Conservation (phyloP, 1,139 yeast genomes). For the Pichia sp. region DNA sequence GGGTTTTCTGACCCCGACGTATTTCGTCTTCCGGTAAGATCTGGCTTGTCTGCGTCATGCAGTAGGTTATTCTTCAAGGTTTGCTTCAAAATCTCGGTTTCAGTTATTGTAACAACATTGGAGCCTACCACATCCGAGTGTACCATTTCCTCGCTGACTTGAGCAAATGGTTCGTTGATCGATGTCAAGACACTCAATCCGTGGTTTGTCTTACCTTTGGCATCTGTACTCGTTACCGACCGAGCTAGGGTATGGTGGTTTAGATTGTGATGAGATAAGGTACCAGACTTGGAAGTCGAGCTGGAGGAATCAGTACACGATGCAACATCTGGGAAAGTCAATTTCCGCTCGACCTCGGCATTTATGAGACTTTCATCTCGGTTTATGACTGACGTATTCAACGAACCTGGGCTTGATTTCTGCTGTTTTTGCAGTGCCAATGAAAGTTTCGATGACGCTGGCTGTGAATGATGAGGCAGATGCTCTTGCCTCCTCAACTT, state of each 20-base stretch:
- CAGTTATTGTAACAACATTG: slow-evolving; percentile 1
- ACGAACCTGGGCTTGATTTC: neutral
- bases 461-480: neutral
- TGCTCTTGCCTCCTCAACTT: neutral
- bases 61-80: slow-evolving; percentile 16
- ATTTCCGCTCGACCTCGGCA: slow-evolving; percentile 11
- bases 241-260: neutral
- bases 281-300: neutral
- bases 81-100: slow-evolving; percentile 16
- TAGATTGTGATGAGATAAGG: neutral
- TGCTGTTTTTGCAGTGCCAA: slow-evolving; percentile 27
- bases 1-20: neutral
- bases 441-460: slow-evolving; percentile 26
- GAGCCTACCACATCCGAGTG: slow-evolving; percentile 11
- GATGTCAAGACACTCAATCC: slow-evolving; percentile 20
- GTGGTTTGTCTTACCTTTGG: slow-evolving; percentile 10
- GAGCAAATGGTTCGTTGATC: slow-evolving; percentile 14
- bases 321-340: slow-evolving; percentile 5
- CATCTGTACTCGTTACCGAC: slow-evolving; percentile 3
- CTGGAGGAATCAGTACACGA: neutral
- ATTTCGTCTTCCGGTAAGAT: neutral
- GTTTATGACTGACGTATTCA: slow-evolving; percentile 1
- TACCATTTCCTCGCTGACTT: slow-evolving; percentile 12
- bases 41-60: neutral
- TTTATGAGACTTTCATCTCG: slow-evolving; percentile 7